These are phyloP conservation scores for Umbilicus rupestris DNA, from an alignment of 164 flowering plant genomes.

Conservation along the genomic window DNA sequence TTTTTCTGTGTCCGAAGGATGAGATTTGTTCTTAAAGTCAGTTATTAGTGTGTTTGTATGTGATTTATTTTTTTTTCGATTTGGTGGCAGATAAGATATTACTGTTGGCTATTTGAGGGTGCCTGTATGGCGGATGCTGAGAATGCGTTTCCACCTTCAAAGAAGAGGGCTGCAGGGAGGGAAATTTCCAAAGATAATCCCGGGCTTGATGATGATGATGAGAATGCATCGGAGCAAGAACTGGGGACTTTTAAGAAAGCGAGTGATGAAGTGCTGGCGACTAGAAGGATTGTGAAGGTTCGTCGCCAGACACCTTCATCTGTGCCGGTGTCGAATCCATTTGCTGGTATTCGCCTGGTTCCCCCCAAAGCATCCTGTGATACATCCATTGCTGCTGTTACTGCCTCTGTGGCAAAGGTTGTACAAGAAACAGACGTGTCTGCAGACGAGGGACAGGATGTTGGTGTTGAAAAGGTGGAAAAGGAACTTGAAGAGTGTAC, in stretches of 20 bases:
- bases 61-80: background rate
- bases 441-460: constrained; percentile 7
- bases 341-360: constrained; percentile 58
- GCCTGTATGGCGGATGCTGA: constrained; percentile 60
- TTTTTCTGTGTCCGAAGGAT: background rate
- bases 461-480: background rate
- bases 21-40: background rate
- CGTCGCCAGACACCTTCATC: constrained; percentile 47
- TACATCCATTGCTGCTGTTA: constrained; percentile 13
- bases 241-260: constrained; percentile 79
- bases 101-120: background rate
- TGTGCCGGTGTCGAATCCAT: constrained; percentile 66
- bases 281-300: constrained; percentile 82
- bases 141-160: constrained; percentile 51
- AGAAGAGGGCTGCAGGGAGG: constrained; percentile 85
- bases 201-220: constrained; percentile 78
- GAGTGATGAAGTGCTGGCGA: constrained; percentile 80
- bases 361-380: constrained; percentile 27
- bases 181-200: constrained; percentile 73
- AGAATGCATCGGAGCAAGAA: constrained; percentile 53
- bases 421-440: constrained; percentile 21
- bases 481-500: background rate
- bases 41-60: background rate
- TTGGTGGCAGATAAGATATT: background rate
- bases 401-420: constrained; percentile 18